Base-by-base conservation (phyloP, 2,329 filamentous ascomycete species). In the Colletotrichum horii region DNA sequence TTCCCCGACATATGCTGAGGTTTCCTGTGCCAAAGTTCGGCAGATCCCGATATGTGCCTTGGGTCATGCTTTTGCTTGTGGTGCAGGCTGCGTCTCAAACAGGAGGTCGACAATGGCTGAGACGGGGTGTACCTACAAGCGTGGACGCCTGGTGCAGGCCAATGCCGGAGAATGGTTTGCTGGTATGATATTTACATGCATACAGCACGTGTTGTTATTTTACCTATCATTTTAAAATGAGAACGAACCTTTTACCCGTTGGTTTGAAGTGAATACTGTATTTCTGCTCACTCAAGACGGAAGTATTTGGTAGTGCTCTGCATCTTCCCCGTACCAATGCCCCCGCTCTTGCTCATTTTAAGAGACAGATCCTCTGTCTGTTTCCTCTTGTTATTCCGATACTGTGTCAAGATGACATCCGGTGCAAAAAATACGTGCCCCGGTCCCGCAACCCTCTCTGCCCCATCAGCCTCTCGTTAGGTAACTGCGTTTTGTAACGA, bases 301-400 rank as follows among this genome's bases (percentile, higher is more conserved):
- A 2, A 43, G 38, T 43, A 43, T 2, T 2, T 43, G 0, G 38
- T 43, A 5, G 19, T 52, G 43, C 6, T 52, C 3, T 52, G 19
- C n/a, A 52, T 52, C 11, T 22, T 8, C 0, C 43, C n/a, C n/a
- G 38, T 52, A 0, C 43, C 43, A 1, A 52, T 52, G 2, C 4
- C n/a, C 0, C 2, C n/a, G n/a, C 0, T 52, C 11, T 3, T 52
- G n/a, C 43, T 8, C 43, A 52, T 1, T 2, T 14, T 22, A 1
- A 22, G n/a, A 1, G n/a, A 52, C 11, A 22, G 6, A 0, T 22
- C 43, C n/a, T 52, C 43, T 1, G 0, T 0, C 1, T 52, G 43
- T 0, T 52, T 4, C 14, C 43, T 52, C 1, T 52, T 52, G 2
- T 52, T 52, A 1, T 52, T 52, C 4, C n/a, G 4, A 14, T 52